Evolutionary conservation across 177 flowering plant species (phyloP).

Genomic region (Tripterygium wilfordii): DNA sequence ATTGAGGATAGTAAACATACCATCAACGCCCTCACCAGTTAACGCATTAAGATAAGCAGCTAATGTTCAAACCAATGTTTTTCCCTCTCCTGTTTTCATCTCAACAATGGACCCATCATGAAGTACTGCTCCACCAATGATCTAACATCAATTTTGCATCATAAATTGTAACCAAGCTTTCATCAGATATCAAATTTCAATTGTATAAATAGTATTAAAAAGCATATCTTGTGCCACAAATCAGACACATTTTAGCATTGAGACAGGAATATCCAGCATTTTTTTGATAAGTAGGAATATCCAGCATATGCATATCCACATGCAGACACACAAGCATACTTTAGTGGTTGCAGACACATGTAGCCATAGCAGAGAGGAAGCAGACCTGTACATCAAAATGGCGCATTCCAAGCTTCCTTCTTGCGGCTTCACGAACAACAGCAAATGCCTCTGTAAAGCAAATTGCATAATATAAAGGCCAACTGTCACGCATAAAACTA

Average conservation of each 20-base stretch:
- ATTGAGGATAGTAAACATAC: slow-evolving; percentile 26
- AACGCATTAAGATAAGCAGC: slow-evolving; percentile 98
- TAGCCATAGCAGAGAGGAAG: not conserved
- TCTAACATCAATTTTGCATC: slow-evolving; percentile 29
- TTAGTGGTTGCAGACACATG: no score
- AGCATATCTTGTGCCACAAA: not conserved
- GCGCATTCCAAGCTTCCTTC: slow-evolving; percentile 94
- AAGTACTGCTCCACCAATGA: slow-evolving; percentile 97
- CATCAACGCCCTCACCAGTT: slow-evolving; percentile 89
- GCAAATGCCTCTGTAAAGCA: slow-evolving; percentile 83
- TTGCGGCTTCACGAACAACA: slow-evolving; percentile 98
- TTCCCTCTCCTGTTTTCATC: slow-evolving; percentile 99
- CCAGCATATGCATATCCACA: no score
- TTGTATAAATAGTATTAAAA: no score
- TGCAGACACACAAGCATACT: not conserved
- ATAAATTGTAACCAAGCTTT: not conserved
- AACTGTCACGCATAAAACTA: no score
- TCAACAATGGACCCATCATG: slow-evolving; percentile 98
- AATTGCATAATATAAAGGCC: not conserved
- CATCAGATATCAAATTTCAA: not conserved
- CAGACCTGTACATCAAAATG: slow-evolving; percentile 99
- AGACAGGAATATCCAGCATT: not conserved
- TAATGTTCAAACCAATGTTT: slow-evolving; percentile 91
- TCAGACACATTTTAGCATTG: not conserved
- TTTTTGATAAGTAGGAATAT: no score